Percentiles rank a stretch among this genome's conserved stretches.
phyloP scores from a whole-genome alignment of 129 eudicot genomes.

The Escallonia herrerae region DNA sequence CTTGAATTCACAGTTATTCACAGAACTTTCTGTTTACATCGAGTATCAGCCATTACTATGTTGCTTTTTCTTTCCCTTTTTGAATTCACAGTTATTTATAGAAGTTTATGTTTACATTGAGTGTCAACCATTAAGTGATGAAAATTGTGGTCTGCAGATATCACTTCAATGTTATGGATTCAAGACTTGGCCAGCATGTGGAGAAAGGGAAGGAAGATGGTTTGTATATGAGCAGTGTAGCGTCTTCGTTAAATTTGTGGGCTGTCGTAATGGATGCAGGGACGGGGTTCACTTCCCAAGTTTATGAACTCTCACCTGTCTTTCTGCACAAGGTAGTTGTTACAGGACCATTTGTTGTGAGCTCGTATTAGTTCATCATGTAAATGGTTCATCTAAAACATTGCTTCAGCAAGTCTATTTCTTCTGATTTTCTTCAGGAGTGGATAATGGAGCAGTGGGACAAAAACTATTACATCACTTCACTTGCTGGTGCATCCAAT shows the following conservation, averaged over 20 bases:
- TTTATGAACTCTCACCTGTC: conserved; percentile 63
- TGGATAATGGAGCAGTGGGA: conserved; percentile 98
- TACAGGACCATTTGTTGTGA: neutral
- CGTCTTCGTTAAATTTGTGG: conserved; percentile 70
- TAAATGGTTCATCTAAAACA: neutral
- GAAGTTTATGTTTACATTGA: too few species aligned
- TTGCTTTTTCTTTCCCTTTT: too few species aligned
- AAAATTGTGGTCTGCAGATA: conserved; percentile 32
- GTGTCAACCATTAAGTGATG: neutral
- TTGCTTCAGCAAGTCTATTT: neutral
- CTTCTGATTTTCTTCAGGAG: conserved; percentile 32
- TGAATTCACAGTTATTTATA: too few species aligned
- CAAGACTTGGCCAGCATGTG: conserved; percentile 67
- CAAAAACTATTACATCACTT: conserved; percentile 69
- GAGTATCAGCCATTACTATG: too few species aligned
- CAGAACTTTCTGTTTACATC: too few species aligned
- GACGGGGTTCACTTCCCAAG: conserved; percentile 69
- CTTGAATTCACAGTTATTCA: too few species aligned
- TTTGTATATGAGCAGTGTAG: conserved; percentile 56
- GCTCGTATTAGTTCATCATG: neutral
- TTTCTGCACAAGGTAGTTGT: conserved; percentile 72
- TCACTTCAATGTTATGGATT: conserved; percentile 73
- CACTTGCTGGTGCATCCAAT: conserved; percentile 76
- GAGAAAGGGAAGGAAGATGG: conserved; percentile 82
- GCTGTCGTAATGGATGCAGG: conserved; percentile 91